Evolutionary conservation across 2,329 filamentous ascomycete species (phyloP), one percentile per base, ranked within the genome.

Genomic region (Curvularia sp.): DNA sequence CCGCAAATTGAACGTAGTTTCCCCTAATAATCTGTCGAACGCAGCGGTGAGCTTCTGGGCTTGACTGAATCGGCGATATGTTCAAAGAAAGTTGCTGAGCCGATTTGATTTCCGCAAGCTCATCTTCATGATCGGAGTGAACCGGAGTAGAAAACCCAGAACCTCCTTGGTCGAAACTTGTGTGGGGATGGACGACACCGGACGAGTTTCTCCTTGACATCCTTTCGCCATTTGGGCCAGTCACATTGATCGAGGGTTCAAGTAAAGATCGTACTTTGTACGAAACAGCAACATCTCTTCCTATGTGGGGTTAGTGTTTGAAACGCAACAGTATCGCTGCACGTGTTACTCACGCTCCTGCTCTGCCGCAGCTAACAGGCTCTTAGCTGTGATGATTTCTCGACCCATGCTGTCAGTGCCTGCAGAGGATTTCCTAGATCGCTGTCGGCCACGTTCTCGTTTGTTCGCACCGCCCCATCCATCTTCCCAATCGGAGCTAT

Each of bases 1-100:
- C 85, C 43, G 90, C 88, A 65, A 96, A 89, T 66, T 87, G 85
- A 49, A 81, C 80, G 73, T 92, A 97, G 66, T 98, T 91, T 39
- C 95, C 95, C 13, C 95, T 89, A 64, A 97, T 89, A 60, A 98
- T 91, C 61, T 96, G 95, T 20, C 93, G 89, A 26, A 98, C 90
- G 9, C 92, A 90, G 38, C 95, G 89, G 73, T 94, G 89, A 0
- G 88, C 85, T 50, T 90, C 89, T 0, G 89, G 88, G 1, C 89
- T 91, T 10, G 88, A 89, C 61, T 90, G 87, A 60, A 97, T 88
- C 6, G 89, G 86, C 0, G 93, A 97, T 79, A 93, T 88, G 49
- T 88, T 88, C 61, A 98, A 85, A 1, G 88, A 85, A 49, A 99
- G 84, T 63, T 90, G 91, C 77, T 98, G 95, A 0, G 95, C 95